Evolutionary conservation across 495 filamentous ascomycete genomes (phyloP).

Genomic region (Aspergillus olivimuriae): DNA sequence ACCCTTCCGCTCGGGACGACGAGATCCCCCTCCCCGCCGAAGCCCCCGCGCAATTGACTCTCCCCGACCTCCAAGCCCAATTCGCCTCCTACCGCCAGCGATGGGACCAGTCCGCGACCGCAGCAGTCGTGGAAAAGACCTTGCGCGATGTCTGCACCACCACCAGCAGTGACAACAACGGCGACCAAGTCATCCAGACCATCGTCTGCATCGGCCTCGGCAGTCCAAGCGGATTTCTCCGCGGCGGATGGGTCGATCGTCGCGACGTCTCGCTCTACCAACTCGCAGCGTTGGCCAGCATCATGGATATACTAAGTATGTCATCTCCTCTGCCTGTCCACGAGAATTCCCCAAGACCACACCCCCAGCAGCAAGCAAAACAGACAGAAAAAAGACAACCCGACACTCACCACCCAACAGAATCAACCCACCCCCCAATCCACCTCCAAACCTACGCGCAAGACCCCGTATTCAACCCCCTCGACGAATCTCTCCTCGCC

Average conservation of each 20-base stretch:
- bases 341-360: not conserved
- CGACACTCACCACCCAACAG: too few species aligned
- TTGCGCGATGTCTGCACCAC: conserved; percentile 6
- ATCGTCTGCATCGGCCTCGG: conserved; percentile 52
- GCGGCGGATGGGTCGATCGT: conserved; percentile 42
- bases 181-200: too few species aligned
- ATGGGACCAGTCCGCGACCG: conserved; percentile 28
- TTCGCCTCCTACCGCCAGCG: conserved; percentile 18
- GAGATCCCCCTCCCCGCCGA: conserved; percentile 26
- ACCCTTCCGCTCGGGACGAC: conserved; percentile 2
- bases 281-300: conserved; percentile 52
- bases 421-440: not conserved
- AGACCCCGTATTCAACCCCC: conserved; percentile 62
- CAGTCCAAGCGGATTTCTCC: conserved; percentile 41
- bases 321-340: conserved; percentile 1
- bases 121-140: conserved; percentile 12
- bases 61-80: conserved; percentile 32
- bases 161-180: too few species aligned
- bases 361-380: not conserved
- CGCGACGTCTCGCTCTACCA: conserved; percentile 46
- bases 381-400: not conserved
- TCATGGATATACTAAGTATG: conserved; percentile 32
- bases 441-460: conserved; percentile 47
- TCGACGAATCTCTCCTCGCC: conserved; percentile 53
- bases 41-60: conserved; percentile 28